These are phyloP conservation scores for Leccinum boreale DNA, from an alignment of 768 basidiomycete species.

Conservation along the genomic window DNA sequence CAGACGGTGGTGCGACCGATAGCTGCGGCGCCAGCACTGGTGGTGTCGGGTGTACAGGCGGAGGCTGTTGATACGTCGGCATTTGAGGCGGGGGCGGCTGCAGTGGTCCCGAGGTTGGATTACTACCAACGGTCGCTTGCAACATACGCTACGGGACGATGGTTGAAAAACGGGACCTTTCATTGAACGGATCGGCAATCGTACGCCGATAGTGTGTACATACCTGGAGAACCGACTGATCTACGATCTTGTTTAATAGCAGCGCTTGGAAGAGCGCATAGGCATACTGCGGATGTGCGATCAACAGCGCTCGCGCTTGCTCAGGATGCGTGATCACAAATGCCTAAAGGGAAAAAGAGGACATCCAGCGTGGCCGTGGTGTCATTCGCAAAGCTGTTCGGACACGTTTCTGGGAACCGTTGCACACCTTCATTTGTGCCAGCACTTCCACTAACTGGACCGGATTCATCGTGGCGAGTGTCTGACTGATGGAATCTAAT, in stretches of 20 bases:
- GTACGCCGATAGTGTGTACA: conserved; percentile 7
- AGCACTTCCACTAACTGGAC: conserved; percentile 88
- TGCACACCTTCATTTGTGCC: conserved; percentile 93
- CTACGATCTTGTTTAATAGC: conserved; percentile 90
- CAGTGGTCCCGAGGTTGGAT: conserved; percentile 27
- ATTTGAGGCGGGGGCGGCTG: conserved; percentile 32
- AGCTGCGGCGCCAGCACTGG: conserved; percentile 34
- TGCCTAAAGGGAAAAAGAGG: conserved; percentile 55
- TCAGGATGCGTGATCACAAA: conserved; percentile 91
- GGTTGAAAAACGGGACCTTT: conserved; percentile 6
- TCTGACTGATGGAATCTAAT: conserved; percentile 82
- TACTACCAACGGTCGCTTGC: conserved; percentile 36
- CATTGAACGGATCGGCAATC: not conserved
- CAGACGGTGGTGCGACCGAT: conserved; percentile 28
- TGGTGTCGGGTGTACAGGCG: conserved; percentile 31
- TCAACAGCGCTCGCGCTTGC: conserved; percentile 76
- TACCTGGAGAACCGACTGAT: conserved; percentile 80
- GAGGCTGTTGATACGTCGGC: conserved; percentile 28
- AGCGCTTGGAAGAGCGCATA: conserved; percentile 97
- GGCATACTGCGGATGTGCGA: conserved; percentile 86
- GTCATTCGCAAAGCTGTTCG: conserved; percentile 21
- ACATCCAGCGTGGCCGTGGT: conserved; percentile 4
- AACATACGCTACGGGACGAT: conserved; percentile 46
- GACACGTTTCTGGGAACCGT: conserved; percentile 18
- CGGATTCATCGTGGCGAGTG: conserved; percentile 80